Conservation (phyloP, 2,329 filamentous ascomycete genomes). For the Arachnopeziza araneosa region DNA sequence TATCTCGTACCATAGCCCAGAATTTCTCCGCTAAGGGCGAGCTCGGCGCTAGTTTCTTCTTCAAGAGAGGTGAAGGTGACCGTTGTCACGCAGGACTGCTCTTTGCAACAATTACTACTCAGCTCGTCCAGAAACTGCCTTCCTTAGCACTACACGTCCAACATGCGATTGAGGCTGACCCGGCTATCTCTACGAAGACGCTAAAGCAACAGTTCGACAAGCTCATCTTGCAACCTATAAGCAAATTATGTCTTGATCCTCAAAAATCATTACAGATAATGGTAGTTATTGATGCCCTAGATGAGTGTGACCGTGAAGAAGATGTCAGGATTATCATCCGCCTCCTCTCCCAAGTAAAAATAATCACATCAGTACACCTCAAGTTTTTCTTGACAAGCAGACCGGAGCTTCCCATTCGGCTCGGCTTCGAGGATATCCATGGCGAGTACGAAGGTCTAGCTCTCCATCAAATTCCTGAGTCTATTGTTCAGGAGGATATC, state of each 20-base stretch:
- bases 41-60: background rate
- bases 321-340: slow-evolving; percentile 19
- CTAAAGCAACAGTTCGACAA: background rate
- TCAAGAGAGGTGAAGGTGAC: background rate
- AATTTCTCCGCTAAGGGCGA: background rate
- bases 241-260: too few species aligned
- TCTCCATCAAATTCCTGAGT: slow-evolving; percentile 6
- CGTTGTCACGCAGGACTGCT: background rate
- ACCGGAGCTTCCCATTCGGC: slow-evolving; percentile 21
- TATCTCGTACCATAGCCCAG: background rate
- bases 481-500: slow-evolving; percentile 11
- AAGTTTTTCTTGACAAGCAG: slow-evolving; percentile 27
- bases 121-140: background rate
- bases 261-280: background rate
- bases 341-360: slow-evolving; percentile 17
- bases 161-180: background rate
- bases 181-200: background rate
- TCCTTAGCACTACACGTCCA: background rate
- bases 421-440: slow-evolving; percentile 6
- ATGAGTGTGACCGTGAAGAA: slow-evolving; percentile 27
- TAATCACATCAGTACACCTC: slow-evolving; percentile 12
- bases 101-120: background rate
- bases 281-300: slow-evolving; percentile 28
- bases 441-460: slow-evolving; percentile 2
- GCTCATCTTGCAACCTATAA: background rate